Conservation (phyloP, 495 filamentous ascomycete species). For the Penicillium steckii region DNA sequence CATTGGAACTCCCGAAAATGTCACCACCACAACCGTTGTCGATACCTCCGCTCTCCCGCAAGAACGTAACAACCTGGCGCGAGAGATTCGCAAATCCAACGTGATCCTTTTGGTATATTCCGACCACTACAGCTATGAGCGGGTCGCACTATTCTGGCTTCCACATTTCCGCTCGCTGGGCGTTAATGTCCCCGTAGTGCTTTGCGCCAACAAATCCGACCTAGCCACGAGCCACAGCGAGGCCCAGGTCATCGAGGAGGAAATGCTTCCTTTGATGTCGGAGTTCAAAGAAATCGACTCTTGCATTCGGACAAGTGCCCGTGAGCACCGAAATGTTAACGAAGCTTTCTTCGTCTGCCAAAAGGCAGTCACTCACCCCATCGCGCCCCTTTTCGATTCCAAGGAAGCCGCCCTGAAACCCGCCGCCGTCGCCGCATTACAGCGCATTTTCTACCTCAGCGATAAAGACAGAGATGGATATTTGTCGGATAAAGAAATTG, state of each 20-base stretch:
- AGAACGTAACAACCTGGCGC: constrained; percentile 81
- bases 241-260: constrained; percentile 83
- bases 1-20: constrained; percentile 87
- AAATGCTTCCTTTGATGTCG: constrained; percentile 97
- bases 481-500: constrained; percentile 84
- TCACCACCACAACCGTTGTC: constrained; percentile 91
- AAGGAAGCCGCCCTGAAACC: constrained; percentile 90
- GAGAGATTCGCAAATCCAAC: constrained; percentile 94
- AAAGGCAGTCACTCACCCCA: constrained; percentile 97
- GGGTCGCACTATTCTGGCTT: constrained; percentile 96
- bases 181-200: constrained; percentile 95
- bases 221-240: constrained; percentile 67
- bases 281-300: constrained; percentile 99
- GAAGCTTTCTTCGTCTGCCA: constrained; percentile 97
- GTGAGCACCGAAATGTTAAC: constrained; percentile 93
- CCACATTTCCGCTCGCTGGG: constrained; percentile 95
- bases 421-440: constrained; percentile 78
- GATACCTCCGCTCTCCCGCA: constrained; percentile 95
- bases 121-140: constrained; percentile 98
- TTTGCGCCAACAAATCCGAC: constrained; percentile 97
- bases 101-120: constrained; percentile 97
- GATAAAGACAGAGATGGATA: constrained; percentile 97
- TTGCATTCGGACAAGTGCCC: constrained; percentile 91
- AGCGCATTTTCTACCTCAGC: constrained; percentile 89
- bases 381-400: constrained; percentile 93